Evolutionary conservation across 768 basidiomycete species (phyloP).

Genomic region (Leccinum variicolor): DNA sequence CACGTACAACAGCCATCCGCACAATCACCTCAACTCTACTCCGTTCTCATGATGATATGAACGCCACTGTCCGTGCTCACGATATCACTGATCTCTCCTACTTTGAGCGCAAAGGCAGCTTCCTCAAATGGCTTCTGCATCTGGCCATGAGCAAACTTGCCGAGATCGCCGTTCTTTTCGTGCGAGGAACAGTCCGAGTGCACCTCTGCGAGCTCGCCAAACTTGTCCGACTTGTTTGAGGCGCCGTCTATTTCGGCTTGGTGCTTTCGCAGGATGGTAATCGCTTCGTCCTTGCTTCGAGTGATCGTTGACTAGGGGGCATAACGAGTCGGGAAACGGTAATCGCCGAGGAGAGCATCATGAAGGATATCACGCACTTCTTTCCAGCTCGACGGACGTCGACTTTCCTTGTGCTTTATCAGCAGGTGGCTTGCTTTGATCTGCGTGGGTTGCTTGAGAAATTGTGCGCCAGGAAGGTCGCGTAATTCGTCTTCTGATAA

Average conservation of each 20-base stretch:
- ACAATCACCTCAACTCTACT: slow-evolving; percentile 30
- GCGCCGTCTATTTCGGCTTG: slow-evolving; percentile 54
- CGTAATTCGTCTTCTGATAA: slow-evolving; percentile 60
- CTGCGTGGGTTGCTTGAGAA: slow-evolving; percentile 46
- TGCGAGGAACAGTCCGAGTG: slow-evolving; percentile 94
- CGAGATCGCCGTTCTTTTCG: slow-evolving; percentile 79
- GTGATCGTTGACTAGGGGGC: slow-evolving; percentile 62
- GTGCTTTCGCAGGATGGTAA: slow-evolving; percentile 66
- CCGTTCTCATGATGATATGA: slow-evolving; percentile 88
- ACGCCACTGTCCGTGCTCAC: slow-evolving; percentile 93
- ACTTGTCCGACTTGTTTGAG: slow-evolving; percentile 48
- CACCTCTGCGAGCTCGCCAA: slow-evolving; percentile 67
- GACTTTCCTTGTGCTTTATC: slow-evolving; percentile 83
- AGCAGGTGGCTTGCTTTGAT: slow-evolving; percentile 95
- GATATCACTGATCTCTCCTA: slow-evolving; percentile 76
- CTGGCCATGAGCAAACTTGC: slow-evolving; percentile 77
- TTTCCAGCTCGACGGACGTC: slow-evolving; percentile 81
- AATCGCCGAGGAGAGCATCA: background rate
- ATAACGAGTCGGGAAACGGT: slow-evolving; percentile 24
- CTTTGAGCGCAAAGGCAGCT: slow-evolving; percentile 66
- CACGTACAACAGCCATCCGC: slow-evolving; percentile 4
- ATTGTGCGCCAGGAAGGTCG: slow-evolving; percentile 64
- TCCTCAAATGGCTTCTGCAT: slow-evolving; percentile 99
- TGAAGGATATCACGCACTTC: slow-evolving; percentile 47
- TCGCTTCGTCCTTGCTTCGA: slow-evolving; percentile 85